Evolutionary conservation across 305 asterid species (phyloP).

Genomic region (Rubia tinctorum): DNA sequence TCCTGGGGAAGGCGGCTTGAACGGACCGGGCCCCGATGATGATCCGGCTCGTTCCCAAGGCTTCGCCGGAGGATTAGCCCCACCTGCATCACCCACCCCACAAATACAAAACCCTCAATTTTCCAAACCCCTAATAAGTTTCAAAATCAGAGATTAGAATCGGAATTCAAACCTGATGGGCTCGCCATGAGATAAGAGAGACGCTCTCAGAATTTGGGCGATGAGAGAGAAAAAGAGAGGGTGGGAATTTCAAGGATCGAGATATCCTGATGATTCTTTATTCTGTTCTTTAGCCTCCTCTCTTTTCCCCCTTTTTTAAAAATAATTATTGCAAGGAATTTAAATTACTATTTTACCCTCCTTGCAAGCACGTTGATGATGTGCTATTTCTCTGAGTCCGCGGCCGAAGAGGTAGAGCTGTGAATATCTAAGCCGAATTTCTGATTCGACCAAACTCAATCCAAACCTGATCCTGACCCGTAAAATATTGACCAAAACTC

Average conservation of each 20-base stretch:
- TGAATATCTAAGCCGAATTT: no score
- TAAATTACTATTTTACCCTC: neutral
- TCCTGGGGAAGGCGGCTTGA: conserved; percentile 87
- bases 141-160: neutral
- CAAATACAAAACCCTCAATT: conserved; percentile 4
- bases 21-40: conserved; percentile 84
- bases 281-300: neutral
- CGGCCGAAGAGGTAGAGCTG: no score
- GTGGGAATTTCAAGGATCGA: neutral
- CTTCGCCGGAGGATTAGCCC: conserved; percentile 66
- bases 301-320: neutral
- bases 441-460: no score
- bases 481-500: no score
- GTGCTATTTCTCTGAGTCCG: neutral
- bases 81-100: conserved; percentile 36
- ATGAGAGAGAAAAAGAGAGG: neutral
- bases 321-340: neutral
- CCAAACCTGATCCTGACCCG: no score
- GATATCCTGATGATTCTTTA: neutral
- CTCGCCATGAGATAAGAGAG: neutral
- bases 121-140: neutral
- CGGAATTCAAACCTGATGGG: neutral
- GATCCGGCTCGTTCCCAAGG: conserved; percentile 97
- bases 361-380: neutral
- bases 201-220: no score